A percentile compares a stretch with the other conserved stretches of the same genome.
phyloP scores from a whole-genome alignment of 2,329 filamentous ascomycete genomes.

The Stachybotrys elegans region DNA sequence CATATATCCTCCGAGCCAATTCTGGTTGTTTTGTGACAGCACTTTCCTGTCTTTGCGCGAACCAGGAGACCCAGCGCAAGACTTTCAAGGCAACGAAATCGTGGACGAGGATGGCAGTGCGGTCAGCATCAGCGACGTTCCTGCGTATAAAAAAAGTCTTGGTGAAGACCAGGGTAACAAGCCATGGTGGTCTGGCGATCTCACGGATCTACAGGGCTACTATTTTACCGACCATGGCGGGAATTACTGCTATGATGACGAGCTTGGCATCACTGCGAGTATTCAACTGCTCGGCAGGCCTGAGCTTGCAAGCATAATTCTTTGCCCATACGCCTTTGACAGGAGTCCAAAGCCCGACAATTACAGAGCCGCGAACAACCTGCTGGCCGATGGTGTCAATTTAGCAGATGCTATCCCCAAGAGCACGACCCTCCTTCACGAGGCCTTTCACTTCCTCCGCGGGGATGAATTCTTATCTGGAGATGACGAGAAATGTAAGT shows the following conservation, averaged over 20 bases:
- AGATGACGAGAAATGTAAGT: neutral
- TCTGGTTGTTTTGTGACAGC: constrained; percentile 1
- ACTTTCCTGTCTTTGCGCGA: neutral
- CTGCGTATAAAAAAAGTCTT: neutral
- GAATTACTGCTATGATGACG: neutral
- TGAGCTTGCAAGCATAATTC: neutral
- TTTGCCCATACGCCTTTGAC: neutral
- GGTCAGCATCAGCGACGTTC: neutral
- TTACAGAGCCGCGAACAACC: neutral
- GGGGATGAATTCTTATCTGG: neutral
- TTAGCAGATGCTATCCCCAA: neutral
- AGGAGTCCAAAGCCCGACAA: neutral
- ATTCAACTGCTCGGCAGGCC: neutral
- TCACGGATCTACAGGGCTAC: neutral
- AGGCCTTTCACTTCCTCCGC: neutral
- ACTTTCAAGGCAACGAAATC: neutral
- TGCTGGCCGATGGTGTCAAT: neutral
- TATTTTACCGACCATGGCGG: neutral
- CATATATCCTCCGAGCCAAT: neutral
- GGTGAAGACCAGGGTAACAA: neutral
- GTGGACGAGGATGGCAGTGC: neutral
- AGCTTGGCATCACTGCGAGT: neutral
- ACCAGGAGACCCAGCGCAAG: neutral
- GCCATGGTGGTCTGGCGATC: constrained; percentile 2
- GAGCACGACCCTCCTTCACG: neutral